Evolutionary conservation across 2,329 filamentous ascomycete species (phyloP).

Genomic region (Dichotomopilus funicola): DNA sequence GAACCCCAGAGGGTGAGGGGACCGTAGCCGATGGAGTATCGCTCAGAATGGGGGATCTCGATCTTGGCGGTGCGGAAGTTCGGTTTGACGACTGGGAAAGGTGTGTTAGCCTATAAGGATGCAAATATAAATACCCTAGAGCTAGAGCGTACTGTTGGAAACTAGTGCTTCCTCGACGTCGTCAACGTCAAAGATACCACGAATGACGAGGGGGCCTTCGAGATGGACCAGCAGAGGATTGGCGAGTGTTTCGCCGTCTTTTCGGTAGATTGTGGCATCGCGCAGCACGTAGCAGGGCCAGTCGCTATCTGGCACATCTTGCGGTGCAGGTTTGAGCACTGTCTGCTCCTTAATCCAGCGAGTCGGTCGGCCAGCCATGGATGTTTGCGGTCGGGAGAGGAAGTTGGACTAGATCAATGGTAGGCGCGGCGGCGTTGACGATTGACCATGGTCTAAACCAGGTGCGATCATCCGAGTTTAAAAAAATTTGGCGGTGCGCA

Average conservation of each 20-base stretch:
- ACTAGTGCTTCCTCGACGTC: conserved; percentile 31
- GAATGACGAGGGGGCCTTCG: conserved; percentile 54
- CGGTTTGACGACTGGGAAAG: conserved; percentile 30
- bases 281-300: conserved; percentile 58
- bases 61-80: conserved; percentile 35
- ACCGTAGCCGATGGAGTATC: conserved; percentile 50
- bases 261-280: conserved; percentile 53
- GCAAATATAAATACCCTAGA: neutral
- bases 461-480: no score
- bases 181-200: conserved; percentile 51
- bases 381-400: conserved; percentile 34
- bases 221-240: conserved; percentile 56
- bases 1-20: conserved; percentile 56
- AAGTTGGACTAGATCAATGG: no score
- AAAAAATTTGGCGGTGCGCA: no score
- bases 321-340: conserved; percentile 32
- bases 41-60: conserved; percentile 44
- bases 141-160: conserved; percentile 29
- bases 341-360: conserved; percentile 30
- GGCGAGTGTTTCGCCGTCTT: conserved; percentile 46
- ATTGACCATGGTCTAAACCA: no score
- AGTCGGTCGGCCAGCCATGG: conserved; percentile 32
- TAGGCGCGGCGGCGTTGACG: no score
- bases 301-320: conserved; percentile 35
- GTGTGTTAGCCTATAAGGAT: neutral